A percentile compares a stretch with the other conserved stretches of the same genome.
Evolutionary conservation across 805 yeast genomes (phyloP).

Genomic region (Lipomyces lipofer): DNA sequence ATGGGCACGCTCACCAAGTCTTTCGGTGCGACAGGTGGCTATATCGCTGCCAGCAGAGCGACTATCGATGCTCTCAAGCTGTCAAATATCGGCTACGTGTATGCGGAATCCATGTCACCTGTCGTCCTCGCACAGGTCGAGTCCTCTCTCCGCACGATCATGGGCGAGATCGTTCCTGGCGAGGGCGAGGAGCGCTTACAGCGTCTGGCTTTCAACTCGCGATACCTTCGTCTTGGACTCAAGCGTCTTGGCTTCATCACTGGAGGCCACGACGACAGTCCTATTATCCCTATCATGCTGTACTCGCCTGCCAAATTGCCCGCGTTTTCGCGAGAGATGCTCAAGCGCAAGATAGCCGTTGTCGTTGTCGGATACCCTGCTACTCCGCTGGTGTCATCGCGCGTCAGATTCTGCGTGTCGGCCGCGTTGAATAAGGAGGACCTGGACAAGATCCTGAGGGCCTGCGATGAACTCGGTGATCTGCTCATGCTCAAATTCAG

Average conservation of each 20-base stretch:
- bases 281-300: constrained; percentile 85
- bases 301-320: constrained; percentile 95
- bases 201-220: constrained; percentile 92
- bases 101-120: constrained; percentile 78
- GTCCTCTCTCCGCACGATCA: constrained; percentile 73
- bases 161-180: constrained; percentile 83
- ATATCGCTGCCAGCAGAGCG: constrained; percentile 72
- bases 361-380: constrained; percentile 99
- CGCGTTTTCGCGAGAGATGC: constrained; percentile 79
- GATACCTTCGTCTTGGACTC: constrained; percentile 87
- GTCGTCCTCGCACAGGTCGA: constrained; percentile 87
- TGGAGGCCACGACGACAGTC: constrained; percentile 94
- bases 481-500: constrained; percentile 70
- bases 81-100: constrained; percentile 67
- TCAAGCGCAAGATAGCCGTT: constrained; percentile 80
- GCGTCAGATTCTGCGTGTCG: constrained; percentile 91
- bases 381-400: constrained; percentile 83
- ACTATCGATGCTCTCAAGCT: constrained; percentile 74
- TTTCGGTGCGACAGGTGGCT: constrained; percentile 99
- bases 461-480: constrained; percentile 78
- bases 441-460: constrained; percentile 73
- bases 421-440: constrained; percentile 92
- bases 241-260: constrained; percentile 92
- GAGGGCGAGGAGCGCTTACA: constrained; percentile 90
- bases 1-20: constrained; percentile 99